phyloP scores from a whole-genome alignment of 345 rosid species.

The Leavenworthia alabamica region DNA sequence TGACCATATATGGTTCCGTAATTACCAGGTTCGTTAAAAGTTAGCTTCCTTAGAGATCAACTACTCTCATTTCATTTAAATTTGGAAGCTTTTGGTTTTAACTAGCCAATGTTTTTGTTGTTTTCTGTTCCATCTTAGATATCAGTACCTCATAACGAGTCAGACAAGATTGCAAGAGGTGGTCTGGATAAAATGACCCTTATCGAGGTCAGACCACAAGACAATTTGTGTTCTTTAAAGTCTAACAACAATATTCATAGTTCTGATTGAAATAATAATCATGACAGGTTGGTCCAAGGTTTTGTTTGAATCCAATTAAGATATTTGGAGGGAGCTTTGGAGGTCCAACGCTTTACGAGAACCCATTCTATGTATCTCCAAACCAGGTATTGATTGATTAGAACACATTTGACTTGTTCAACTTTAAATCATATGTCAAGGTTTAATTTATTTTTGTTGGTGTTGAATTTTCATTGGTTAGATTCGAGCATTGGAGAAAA shows the following conservation, averaged over 20 bases:
- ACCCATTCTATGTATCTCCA: constrained; percentile 82
- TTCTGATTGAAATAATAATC: neutral
- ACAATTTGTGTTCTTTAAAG: too few species aligned
- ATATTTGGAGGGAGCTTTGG: constrained; percentile 91
- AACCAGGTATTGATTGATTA: constrained; percentile 50
- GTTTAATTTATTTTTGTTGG: too few species aligned
- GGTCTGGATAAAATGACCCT: constrained; percentile 97
- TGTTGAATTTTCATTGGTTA: constrained; percentile 1
- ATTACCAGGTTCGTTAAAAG: too few species aligned
- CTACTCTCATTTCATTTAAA: too few species aligned
- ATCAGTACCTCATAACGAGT: constrained; percentile 83
- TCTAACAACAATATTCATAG: neutral
- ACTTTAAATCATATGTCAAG: too few species aligned
- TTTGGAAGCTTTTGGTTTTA: too few species aligned
- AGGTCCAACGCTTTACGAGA: constrained; percentile 85
- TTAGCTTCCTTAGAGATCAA: too few species aligned
- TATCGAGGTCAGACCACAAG: constrained; percentile 51
- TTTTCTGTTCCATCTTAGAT: too few species aligned
- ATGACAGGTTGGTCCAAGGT: constrained; percentile 86
- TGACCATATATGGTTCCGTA: constrained; percentile 96
- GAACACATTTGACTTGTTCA: neutral
- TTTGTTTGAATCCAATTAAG: constrained; percentile 91
- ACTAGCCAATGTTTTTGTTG: too few species aligned
- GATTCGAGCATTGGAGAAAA: constrained; percentile 81
- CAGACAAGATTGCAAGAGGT: constrained; percentile 76